These are phyloP conservation scores for Tilletia setariae DNA, from an alignment of 1,284 basidiomycete species.

Conservation along the genomic window DNA sequence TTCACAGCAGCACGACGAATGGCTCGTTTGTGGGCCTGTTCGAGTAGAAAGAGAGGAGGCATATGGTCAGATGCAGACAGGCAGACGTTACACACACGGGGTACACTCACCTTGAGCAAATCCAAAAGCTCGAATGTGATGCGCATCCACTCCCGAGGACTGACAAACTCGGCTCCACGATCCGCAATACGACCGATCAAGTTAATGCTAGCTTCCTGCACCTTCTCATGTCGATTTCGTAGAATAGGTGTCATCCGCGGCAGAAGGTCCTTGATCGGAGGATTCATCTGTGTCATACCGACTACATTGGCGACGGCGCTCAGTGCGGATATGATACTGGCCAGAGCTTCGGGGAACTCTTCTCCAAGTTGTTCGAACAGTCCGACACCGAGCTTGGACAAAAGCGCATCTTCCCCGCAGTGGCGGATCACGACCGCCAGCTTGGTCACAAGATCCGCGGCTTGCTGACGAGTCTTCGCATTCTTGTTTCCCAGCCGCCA, in stretches of 20 bases:
- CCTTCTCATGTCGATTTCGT: constrained; percentile 97
- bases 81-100: background rate
- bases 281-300: constrained; percentile 99
- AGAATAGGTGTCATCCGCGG: constrained; percentile 99
- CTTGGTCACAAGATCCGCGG: constrained; percentile 90
- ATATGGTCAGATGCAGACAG: background rate
- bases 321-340: constrained; percentile 93
- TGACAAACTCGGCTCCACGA: constrained; percentile 97
- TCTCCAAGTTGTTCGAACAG: constrained; percentile 98
- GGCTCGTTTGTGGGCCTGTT: constrained; percentile 92
- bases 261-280: constrained; percentile 94
- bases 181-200: constrained; percentile 98
- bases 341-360: constrained; percentile 97
- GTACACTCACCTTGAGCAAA: constrained; percentile 67
- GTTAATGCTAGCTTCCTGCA: constrained; percentile 99
- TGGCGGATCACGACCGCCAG: constrained; percentile 97
- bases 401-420: constrained; percentile 89
- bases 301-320: constrained; percentile 98
- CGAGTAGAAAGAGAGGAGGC: background rate
- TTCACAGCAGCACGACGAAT: constrained; percentile 98
- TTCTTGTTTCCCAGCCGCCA: constrained; percentile 99
- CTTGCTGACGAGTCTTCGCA: constrained; percentile 97
- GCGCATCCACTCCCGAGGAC: constrained; percentile 99
- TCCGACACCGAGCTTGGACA: constrained; percentile 94
- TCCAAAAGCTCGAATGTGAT: constrained; percentile 99